Evolutionary conservation across 352 stramenopile genomes (phyloP).

Genomic region (Elongisporangium anandrum): DNA sequence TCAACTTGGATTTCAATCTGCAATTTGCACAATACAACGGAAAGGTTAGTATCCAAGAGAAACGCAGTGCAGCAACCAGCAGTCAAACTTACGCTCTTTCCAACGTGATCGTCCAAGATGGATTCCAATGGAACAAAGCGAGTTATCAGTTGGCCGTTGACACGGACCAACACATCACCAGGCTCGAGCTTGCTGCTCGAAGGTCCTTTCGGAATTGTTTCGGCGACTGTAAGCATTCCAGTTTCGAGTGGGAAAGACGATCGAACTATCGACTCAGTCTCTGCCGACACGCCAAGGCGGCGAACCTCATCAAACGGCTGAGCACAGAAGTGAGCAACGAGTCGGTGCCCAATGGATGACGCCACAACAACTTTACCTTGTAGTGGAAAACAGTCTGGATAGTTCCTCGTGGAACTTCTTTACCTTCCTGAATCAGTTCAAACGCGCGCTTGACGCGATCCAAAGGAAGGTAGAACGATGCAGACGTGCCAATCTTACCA

Average conservation of each 20-base stretch:
- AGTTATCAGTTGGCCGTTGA: constrained; percentile 80
- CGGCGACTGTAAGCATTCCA: constrained; percentile 88
- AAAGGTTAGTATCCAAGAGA: neutral
- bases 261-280: constrained; percentile 76
- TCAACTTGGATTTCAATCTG: constrained; percentile 82
- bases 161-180: constrained; percentile 86
- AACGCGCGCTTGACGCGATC: constrained; percentile 82
- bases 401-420: constrained; percentile 76
- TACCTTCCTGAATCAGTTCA: constrained; percentile 78
- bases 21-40: neutral
- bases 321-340: neutral
- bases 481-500: constrained; percentile 80
- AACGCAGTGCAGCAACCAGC: neutral
- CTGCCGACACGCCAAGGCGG: constrained; percentile 68
- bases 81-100: constrained; percentile 35
- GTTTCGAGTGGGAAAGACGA: constrained; percentile 78
- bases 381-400: constrained; percentile 90
- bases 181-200: constrained; percentile 77
- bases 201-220: constrained; percentile 79
- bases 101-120: constrained; percentile 77
- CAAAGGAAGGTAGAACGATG: constrained; percentile 89
- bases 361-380: constrained; percentile 27
- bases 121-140: constrained; percentile 85
- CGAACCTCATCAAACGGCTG: constrained; percentile 88
- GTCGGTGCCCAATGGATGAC: neutral